Base-by-base conservation (phyloP, 768 basidiomycete genomes). In the Naganishia kalamii region DNA sequence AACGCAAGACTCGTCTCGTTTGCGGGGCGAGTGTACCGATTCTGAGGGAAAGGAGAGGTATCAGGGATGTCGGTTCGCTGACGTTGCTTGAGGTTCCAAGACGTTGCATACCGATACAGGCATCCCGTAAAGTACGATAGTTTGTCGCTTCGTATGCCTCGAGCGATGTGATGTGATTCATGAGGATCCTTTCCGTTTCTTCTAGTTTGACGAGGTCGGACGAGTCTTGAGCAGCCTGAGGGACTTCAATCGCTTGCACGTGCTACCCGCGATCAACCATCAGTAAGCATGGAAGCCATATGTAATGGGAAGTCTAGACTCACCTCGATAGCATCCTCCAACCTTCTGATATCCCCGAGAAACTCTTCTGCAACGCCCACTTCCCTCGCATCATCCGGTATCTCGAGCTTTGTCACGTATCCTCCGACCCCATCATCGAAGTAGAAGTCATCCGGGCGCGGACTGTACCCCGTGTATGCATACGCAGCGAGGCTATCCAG, bases 51-150 rank as follows among this genome's bases (percentile, higher is more conserved):
- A 10, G 25, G 2, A 27, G 3, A 35, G 7, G 33, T 4, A 33
- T 52, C 37, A 40, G 33, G n/a, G 32, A 41, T 33, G 27, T 40
- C 5, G 7, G 23, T 29, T 4, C 48, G n/a, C 27, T 29, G 47
- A 49, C 27, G 48, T 29, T 30, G 19, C n/a, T n/a, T n/a, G n/a
- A n/a, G n/a, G 32, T 57, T n/a, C 2, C 15, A 41, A 10, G 23
- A 33, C 17, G 51, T 25, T 15, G 23, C 54, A 40, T 21, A 33
- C 54, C 54, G 13, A 57, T 57, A 35, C 54, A 57, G 37, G 54
- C 35, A n/a, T 57, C 54, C 23, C 54, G 54, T 40, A 57, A 41
- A 15, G 37, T 15, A 40, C 54, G 54, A 40, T 57, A 57, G n/a
- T 35, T 25, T 3, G 37, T 37, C 23, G 15, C 30, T 40, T 57